These are phyloP conservation scores for Geranium incanum DNA, from an alignment of 441 rosid species.

Conservation along the genomic window DNA sequence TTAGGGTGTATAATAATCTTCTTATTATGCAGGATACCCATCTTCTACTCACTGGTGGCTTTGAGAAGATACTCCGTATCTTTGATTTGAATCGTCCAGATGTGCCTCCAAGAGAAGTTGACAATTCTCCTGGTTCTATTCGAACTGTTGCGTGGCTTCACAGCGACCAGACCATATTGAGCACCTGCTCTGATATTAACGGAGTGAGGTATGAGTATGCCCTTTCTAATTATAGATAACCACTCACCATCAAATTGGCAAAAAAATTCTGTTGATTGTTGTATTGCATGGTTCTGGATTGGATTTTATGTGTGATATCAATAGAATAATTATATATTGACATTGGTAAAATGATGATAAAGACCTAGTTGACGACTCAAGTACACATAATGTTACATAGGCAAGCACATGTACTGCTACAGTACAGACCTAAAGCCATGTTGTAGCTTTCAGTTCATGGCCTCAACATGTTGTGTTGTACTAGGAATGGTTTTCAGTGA, in stretches of 20 bases:
- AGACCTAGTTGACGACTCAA: too few relatives aligned
- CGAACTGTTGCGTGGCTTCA: constrained; percentile 93
- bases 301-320: background rate
- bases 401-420: too few relatives aligned
- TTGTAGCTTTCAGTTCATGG: too few relatives aligned
- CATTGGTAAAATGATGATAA: too few relatives aligned
- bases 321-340: background rate
- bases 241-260: background rate
- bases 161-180: constrained; percentile 77
- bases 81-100: constrained; percentile 78
- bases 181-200: constrained; percentile 80
- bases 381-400: too few relatives aligned
- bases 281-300: background rate
- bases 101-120: constrained; percentile 74
- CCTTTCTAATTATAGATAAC: background rate
- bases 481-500: too few relatives aligned
- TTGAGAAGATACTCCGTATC: constrained; percentile 82
- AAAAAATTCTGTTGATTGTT: background rate
- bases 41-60: constrained; percentile 77
- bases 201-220: constrained; percentile 33
- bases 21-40: constrained; percentile 57
- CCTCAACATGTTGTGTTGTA: too few relatives aligned
- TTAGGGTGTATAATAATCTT: background rate
- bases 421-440: too few relatives aligned
- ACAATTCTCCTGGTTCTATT: constrained; percentile 70